Percentiles rank a stretch among this genome's conserved stretches.
These are phyloP conservation scores for Leccinellum rugosiceps DNA, from an alignment of 768 basidiomycete genomes.

Conservation along the genomic window DNA sequence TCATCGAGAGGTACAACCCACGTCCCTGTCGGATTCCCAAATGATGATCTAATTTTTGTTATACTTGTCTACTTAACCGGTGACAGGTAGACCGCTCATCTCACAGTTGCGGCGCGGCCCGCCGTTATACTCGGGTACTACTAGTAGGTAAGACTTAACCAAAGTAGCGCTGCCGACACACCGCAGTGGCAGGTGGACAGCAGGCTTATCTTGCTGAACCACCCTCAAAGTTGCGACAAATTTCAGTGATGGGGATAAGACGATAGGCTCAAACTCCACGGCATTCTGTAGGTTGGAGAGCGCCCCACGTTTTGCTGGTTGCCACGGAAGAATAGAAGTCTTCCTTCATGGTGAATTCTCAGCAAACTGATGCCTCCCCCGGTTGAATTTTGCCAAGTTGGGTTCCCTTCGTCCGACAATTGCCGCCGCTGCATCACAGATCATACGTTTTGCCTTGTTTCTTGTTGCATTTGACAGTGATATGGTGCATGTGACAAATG, in stretches of 20 bases:
- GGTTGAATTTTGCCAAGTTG: constrained; percentile 12
- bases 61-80: constrained; percentile 14
- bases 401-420: constrained; percentile 14
- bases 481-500: constrained; percentile 9
- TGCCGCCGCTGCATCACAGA: constrained; percentile 18
- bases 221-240: background rate
- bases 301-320: constrained; percentile 29
- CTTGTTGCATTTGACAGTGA: constrained; percentile 8
- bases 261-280: constrained; percentile 25
- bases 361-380: constrained; percentile 11
- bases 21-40: constrained; percentile 32
- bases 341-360: constrained; percentile 27
- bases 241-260: constrained; percentile 15
- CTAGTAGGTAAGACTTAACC: constrained; percentile 19
- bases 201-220: background rate
- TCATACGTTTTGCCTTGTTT: background rate
- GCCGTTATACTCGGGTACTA: constrained; percentile 7
- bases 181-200: background rate
- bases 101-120: constrained; percentile 3
- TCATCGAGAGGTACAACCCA: constrained; percentile 23
- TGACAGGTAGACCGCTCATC: constrained; percentile 25
- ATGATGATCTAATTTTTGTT: constrained; percentile 20
- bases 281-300: constrained; percentile 16
- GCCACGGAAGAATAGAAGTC: constrained; percentile 32
- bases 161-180: constrained; percentile 22